phyloP scores from a whole-genome alignment of 2,329 filamentous ascomycete species.

The Thielaviopsis populi region DNA sequence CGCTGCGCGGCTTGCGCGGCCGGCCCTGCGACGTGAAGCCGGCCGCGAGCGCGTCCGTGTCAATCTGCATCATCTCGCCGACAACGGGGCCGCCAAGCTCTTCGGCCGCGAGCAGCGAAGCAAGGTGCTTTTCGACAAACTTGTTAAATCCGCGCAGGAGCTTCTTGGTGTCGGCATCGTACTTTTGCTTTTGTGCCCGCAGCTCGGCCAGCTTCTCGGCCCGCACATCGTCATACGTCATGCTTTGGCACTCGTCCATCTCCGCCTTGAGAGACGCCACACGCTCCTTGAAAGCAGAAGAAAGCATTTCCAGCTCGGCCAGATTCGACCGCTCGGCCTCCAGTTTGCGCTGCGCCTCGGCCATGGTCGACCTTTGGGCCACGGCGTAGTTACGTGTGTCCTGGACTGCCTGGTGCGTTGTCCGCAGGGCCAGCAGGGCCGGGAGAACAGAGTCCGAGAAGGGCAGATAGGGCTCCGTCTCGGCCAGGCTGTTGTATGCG shows the following conservation, averaged over 20 bases:
- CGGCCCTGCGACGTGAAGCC: conserved; percentile 47
- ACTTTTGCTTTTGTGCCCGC: conserved; percentile 40
- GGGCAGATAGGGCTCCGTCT: conserved; percentile 50
- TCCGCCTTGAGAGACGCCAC: conserved; percentile 44
- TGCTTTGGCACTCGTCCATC: conserved; percentile 40
- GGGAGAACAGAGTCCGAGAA: conserved; percentile 52
- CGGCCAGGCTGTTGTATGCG: conserved; percentile 50
- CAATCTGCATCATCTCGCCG: conserved; percentile 52
- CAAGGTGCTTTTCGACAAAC: conserved; percentile 58
- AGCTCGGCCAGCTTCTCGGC: conserved; percentile 48
- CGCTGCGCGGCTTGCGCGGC: conserved; percentile 33
- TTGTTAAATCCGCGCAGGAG: conserved; percentile 49
- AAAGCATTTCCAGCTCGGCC: conserved; percentile 41
- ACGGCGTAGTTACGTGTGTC: conserved; percentile 48
- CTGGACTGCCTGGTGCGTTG: conserved; percentile 46
- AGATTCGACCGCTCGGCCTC: conserved; percentile 37
- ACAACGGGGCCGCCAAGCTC: conserved; percentile 72
- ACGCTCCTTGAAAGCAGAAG: conserved; percentile 38
- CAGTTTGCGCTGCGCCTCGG: conserved; percentile 32
- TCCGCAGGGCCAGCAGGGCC: conserved; percentile 54
- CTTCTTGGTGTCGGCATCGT: conserved; percentile 44
- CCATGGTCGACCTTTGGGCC: conserved; percentile 29
- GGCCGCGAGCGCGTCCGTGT: conserved; percentile 42
- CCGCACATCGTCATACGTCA: conserved; percentile 45
- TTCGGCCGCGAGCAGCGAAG: conserved; percentile 65